phyloP scores from a whole-genome alignment of 2,329 filamentous ascomycete species.

The Davidsoniella virescens region DNA sequence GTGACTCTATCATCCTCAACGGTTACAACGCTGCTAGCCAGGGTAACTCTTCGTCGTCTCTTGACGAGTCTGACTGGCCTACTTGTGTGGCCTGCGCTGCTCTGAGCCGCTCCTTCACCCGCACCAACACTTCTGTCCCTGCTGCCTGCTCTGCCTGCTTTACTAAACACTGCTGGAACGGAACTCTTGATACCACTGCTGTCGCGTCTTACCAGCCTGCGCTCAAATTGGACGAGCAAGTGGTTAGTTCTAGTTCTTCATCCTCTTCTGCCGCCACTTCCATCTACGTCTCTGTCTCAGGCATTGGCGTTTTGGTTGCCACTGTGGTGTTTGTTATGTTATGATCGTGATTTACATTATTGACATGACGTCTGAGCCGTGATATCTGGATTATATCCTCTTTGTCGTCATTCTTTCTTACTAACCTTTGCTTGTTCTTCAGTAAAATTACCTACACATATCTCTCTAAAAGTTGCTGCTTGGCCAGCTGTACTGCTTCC shows the following conservation, averaged over 20 bases:
- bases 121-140: constrained; percentile 54
- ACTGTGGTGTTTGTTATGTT: too few relatives aligned
- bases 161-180: constrained; percentile 78
- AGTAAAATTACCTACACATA: too few relatives aligned
- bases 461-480: too few relatives aligned
- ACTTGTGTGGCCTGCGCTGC: constrained; percentile 80
- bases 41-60: constrained; percentile 61
- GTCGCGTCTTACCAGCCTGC: constrained; percentile 8
- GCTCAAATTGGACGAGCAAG: constrained; percentile 1
- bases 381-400: not conserved
- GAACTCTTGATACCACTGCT: constrained; percentile 29
- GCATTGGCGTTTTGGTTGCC: too few relatives aligned
- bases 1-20: constrained; percentile 71
- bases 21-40: constrained; percentile 72
- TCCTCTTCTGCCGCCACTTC: not conserved
- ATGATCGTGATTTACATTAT: too few relatives aligned
- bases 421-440: not conserved
- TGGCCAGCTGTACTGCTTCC: too few relatives aligned
- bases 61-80: constrained; percentile 43
- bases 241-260: not conserved
- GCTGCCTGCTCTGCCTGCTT: constrained; percentile 64
- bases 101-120: constrained; percentile 55
- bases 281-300: too few relatives aligned
- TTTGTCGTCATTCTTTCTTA: not conserved
- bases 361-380: too few relatives aligned